Percentiles rank a stretch among this genome's conserved stretches.
Evolutionary conservation across 768 basidiomycete species (phyloP).

Genomic region (Galerina marginata): DNA sequence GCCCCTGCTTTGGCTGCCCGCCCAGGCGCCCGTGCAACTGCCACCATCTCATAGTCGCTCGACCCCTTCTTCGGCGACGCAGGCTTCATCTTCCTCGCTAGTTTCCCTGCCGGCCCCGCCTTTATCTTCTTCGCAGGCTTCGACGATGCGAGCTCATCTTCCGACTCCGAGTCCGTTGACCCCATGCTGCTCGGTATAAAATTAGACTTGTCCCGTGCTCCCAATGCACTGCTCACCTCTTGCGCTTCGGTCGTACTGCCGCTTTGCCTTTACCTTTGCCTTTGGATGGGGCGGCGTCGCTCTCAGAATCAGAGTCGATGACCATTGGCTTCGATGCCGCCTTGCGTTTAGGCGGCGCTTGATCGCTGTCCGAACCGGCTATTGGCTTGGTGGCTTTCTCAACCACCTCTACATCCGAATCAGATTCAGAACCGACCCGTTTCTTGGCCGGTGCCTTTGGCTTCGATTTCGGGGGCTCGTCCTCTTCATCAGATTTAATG

Average conservation of each 20-base stretch:
- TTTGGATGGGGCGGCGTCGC: conserved; percentile 25
- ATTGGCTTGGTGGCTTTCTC: neutral
- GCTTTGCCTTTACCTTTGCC: conserved; percentile 34
- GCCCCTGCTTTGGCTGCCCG: conserved; percentile 19
- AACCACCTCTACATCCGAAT: conserved; percentile 8
- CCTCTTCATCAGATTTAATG: conserved; percentile 29
- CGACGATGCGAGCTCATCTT: conserved; percentile 14
- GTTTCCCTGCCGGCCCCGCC: conserved; percentile 44
- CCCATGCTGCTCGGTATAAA: conserved; percentile 15
- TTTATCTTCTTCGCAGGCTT: conserved; percentile 40
- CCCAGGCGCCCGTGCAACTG: conserved; percentile 43
- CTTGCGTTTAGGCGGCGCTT: conserved; percentile 39
- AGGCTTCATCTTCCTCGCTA: conserved; percentile 65
- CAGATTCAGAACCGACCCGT: conserved; percentile 4
- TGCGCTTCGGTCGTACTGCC: conserved; percentile 56
- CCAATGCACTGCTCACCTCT: conserved; percentile 51
- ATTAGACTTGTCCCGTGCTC: neutral
- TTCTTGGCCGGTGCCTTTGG: conserved; percentile 16
- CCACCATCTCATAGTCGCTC: conserved; percentile 52
- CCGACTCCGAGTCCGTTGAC: conserved; percentile 7
- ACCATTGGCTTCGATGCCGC: conserved; percentile 25
- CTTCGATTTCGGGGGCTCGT: conserved; percentile 41
- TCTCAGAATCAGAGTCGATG: conserved; percentile 36
- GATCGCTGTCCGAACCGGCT: conserved; percentile 29
- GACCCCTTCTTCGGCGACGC: conserved; percentile 58